Conservation (phyloP, 805 yeast genomes). For the Torulaspora maleeae region DNA sequence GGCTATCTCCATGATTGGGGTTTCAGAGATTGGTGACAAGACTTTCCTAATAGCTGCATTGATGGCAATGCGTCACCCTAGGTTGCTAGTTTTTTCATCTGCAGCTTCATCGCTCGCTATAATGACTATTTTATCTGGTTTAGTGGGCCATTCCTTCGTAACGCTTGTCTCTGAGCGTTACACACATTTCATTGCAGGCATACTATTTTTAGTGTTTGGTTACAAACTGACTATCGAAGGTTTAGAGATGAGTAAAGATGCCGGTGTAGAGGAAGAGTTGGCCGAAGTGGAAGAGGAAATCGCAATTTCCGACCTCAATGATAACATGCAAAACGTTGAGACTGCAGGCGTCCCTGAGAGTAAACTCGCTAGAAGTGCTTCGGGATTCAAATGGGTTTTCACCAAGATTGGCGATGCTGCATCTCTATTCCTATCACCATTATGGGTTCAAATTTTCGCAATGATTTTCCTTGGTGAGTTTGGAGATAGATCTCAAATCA, state of each 20-base stretch:
- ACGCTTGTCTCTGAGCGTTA: slow-evolving; percentile 70
- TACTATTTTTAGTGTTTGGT: slow-evolving; percentile 80
- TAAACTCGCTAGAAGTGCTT: slow-evolving; percentile 6
- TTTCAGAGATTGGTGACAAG: slow-evolving; percentile 97
- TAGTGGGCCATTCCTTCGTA: slow-evolving; percentile 90
- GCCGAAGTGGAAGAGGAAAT: slow-evolving; percentile 96
- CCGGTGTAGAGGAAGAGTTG: slow-evolving; percentile 91
- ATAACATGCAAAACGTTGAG: slow-evolving; percentile 54
- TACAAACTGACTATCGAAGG: slow-evolving; percentile 75
- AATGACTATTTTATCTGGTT: slow-evolving; percentile 88
- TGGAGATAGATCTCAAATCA: slow-evolving; percentile 98
- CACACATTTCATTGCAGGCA: slow-evolving; percentile 78
- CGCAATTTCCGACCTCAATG: slow-evolving; percentile 54
- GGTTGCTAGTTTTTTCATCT: slow-evolving; percentile 79
- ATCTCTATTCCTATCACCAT: slow-evolving; percentile 68
- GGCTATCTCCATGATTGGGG: slow-evolving; percentile 85
- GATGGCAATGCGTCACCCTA: slow-evolving; percentile 94
- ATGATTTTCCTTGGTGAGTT: slow-evolving; percentile 98
- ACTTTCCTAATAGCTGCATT: slow-evolving; percentile 94
- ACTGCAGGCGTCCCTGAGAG: slow-evolving; percentile 39
- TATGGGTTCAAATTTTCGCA: slow-evolving; percentile 88
- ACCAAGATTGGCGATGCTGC: slow-evolving; percentile 52
- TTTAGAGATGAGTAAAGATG: slow-evolving; percentile 66
- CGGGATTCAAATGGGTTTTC: slow-evolving; percentile 17
- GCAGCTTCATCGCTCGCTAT: slow-evolving; percentile 79